A percentile compares a stretch with the other conserved stretches of the same genome.
These are phyloP conservation scores for Aspergillus sclerotioniger DNA, from an alignment of 495 filamentous ascomycete species.

Conservation along the genomic window DNA sequence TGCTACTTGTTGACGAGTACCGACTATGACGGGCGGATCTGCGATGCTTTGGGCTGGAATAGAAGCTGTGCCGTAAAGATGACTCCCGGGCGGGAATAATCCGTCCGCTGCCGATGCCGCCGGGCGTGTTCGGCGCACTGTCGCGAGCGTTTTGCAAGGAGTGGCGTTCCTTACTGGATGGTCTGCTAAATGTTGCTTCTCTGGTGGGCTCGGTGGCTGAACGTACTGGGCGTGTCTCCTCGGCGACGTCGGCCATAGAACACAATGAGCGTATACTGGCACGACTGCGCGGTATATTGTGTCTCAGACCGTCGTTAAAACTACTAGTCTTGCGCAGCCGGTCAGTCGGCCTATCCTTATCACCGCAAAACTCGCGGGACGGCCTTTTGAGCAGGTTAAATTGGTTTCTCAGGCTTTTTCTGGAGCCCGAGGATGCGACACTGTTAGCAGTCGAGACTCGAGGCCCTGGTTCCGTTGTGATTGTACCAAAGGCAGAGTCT, in stretches of 20 bases:
- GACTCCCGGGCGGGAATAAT: slow-evolving; percentile 67
- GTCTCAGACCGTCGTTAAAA: slow-evolving; percentile 37
- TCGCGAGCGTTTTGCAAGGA: slow-evolving; percentile 31
- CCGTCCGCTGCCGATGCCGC: slow-evolving; percentile 47
- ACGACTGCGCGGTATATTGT: slow-evolving; percentile 37
- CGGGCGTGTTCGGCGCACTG: slow-evolving; percentile 31
- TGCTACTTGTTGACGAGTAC: slow-evolving; percentile 41
- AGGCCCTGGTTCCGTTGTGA: slow-evolving; percentile 41
- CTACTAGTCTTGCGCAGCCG: slow-evolving; percentile 37
- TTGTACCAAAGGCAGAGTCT: slow-evolving; percentile 41
- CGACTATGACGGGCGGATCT: slow-evolving; percentile 39
- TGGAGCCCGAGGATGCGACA: slow-evolving; percentile 42
- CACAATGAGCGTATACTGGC: slow-evolving; percentile 44
- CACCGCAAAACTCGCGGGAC: slow-evolving; percentile 37
- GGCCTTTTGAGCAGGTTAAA: slow-evolving; percentile 34
- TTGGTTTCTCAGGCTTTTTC: slow-evolving; percentile 38
- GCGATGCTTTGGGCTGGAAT: slow-evolving; percentile 34
- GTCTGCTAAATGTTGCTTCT: slow-evolving; percentile 22
- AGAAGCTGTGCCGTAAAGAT: slow-evolving; percentile 58
- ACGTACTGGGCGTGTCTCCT: slow-evolving; percentile 31
- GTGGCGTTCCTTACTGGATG: slow-evolving; percentile 27
- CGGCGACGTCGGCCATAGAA: slow-evolving; percentile 46
- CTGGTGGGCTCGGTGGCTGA: slow-evolving; percentile 22
- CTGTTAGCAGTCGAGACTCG: slow-evolving; percentile 39
- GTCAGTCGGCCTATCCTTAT: slow-evolving; percentile 36